Percentiles rank a stretch among this genome's conserved stretches.
Evolutionary conservation across 352 stramenopile species (phyloP).

Genomic region (Phytophthora kernoviae): DNA sequence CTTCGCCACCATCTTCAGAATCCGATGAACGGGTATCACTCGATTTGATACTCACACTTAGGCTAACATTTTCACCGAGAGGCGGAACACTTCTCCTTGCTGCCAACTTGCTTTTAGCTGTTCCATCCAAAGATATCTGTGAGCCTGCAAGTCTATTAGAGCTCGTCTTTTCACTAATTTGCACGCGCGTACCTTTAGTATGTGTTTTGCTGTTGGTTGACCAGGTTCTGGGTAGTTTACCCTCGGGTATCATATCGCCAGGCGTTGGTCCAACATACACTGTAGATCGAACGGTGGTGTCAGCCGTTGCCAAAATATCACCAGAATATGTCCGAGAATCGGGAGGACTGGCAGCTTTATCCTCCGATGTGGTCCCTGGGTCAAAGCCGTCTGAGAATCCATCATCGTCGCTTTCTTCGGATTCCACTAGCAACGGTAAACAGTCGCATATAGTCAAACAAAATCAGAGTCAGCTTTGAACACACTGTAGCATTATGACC

Average conservation of each 20-base stretch:
- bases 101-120: slow-evolving; percentile 11
- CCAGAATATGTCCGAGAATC: background rate
- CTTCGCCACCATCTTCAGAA: slow-evolving; percentile 14
- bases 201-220: slow-evolving; percentile 1
- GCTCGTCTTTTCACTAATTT: background rate
- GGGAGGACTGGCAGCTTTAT: slow-evolving; percentile 1
- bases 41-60: slow-evolving; percentile 11
- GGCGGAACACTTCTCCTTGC: slow-evolving; percentile 15
- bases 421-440: background rate
- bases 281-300: background rate
- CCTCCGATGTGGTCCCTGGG: slow-evolving; percentile 1
- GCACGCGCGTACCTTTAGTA: slow-evolving; percentile 12
- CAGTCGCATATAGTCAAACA: background rate
- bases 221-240: background rate
- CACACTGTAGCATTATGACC: background rate
- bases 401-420: slow-evolving; percentile 1
- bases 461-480: background rate
- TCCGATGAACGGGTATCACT: background rate
- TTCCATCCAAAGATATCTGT: background rate
- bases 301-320: background rate
- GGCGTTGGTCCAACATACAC: background rate
- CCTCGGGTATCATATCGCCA: background rate
- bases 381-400: background rate
- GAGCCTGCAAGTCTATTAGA: background rate
- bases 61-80: slow-evolving; percentile 2